Evolutionary conservation across 345 rosid species (phyloP).

Genomic region (Raphanus raphanistrum): DNA sequence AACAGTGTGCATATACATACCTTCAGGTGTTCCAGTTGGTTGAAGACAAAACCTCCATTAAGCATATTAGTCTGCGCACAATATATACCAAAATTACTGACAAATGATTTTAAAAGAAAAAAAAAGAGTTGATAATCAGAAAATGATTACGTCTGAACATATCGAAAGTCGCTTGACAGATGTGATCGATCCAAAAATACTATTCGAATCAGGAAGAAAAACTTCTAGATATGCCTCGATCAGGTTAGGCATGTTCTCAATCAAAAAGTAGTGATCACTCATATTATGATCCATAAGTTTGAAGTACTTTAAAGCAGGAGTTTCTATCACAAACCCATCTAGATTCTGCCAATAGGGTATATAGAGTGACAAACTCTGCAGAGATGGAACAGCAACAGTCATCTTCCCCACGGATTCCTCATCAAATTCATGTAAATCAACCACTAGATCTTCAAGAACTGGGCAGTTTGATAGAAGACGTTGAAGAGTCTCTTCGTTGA

Average conservation of each 20-base stretch:
- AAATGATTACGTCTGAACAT: slow-evolving; percentile 5
- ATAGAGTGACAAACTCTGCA: background rate
- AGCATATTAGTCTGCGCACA: background rate
- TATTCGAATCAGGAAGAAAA: background rate
- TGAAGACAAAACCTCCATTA: background rate
- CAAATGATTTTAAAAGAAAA: background rate
- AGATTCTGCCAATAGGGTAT: background rate
- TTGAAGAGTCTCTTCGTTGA: background rate
- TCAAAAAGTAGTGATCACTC: background rate
- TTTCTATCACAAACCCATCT: background rate
- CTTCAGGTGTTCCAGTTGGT: background rate
- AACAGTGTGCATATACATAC: background rate
- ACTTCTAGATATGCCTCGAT: background rate
- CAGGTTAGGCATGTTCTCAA: slow-evolving; percentile 7
- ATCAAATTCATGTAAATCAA: rapidly evolving
- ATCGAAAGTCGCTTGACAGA: background rate
- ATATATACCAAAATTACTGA: background rate
- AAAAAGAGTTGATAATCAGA: background rate
- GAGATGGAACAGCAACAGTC: background rate
- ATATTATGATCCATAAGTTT: background rate
- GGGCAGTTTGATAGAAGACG: background rate
- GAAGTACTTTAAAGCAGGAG: background rate
- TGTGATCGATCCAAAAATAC: slow-evolving; percentile 10
- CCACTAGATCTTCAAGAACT: background rate
- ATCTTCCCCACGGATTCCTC: background rate